A percentile compares a stretch with the other conserved stretches of the same genome.
These are phyloP conservation scores for Geotrichum carabidarum DNA, from an alignment of 1,139 yeast genomes.

Conservation along the genomic window DNA sequence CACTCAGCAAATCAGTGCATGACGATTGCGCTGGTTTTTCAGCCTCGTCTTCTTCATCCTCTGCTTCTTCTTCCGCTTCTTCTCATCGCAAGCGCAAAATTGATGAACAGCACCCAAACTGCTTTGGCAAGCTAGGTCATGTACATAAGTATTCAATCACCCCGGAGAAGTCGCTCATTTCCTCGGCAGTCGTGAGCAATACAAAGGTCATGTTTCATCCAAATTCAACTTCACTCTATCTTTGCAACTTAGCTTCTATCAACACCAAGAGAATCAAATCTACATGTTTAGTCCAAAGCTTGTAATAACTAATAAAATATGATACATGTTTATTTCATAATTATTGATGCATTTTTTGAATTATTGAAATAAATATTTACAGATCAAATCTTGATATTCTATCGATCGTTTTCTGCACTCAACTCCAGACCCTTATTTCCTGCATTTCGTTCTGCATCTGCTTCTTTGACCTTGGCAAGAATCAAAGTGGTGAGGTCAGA, in stretches of 20 bases:
- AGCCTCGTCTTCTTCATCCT: not conserved
- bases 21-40: not conserved
- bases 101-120: not conserved
- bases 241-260: not conserved
- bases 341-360: not conserved
- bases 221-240: not conserved
- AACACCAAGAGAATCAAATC: not conserved
- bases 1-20: not conserved
- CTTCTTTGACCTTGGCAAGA: constrained; percentile 51
- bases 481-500: constrained; percentile 62
- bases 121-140: no score
- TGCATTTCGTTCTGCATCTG: constrained; percentile 41
- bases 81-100: constrained; percentile 1
- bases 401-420: constrained; percentile 35
- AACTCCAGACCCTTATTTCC: constrained; percentile 34
- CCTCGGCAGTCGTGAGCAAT: constrained; percentile 1
- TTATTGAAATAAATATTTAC: not conserved
- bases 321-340: not conserved
- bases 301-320: not conserved
- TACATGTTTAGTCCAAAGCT: not conserved
- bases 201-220: constrained; percentile 6
- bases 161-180: constrained; percentile 1
- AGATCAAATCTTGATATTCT: not conserved
- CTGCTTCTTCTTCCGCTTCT: not conserved
- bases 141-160: not conserved